Percentiles rank a stretch among this genome's conserved stretches.
Conservation (phyloP, 805 yeast species). For the Yarrowia divulgata region DNA sequence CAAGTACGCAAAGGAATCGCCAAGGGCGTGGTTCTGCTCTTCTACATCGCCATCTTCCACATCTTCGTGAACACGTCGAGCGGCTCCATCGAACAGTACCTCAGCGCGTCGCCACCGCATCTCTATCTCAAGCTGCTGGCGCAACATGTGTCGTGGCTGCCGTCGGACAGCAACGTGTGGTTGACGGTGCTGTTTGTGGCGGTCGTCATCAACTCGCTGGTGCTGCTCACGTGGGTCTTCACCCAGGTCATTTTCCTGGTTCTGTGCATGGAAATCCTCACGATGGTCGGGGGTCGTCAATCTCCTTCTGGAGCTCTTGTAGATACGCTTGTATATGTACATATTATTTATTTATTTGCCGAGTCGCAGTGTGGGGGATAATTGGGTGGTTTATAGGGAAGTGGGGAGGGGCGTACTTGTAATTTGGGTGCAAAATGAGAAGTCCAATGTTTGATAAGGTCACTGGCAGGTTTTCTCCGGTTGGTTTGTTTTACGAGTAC, state of each 20-base stretch:
- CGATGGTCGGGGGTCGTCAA: slow-evolving; percentile 13
- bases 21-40: slow-evolving; percentile 28
- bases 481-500: too few relatives aligned
- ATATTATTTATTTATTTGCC: slow-evolving; percentile 34
- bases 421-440: too few relatives aligned
- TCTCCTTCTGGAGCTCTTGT: slow-evolving; percentile 3
- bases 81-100: slow-evolving; percentile 24
- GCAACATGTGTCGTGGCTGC: slow-evolving; percentile 17
- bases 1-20: slow-evolving; percentile 20
- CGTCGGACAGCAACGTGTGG: slow-evolving; percentile 6
- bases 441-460: too few relatives aligned
- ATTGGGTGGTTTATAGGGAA: too few relatives aligned
- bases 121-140: slow-evolving; percentile 13
- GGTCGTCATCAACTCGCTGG: slow-evolving; percentile 9
- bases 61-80: slow-evolving; percentile 27
- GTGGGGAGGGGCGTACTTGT: too few relatives aligned
- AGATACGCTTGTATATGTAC: not conserved
- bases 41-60: slow-evolving; percentile 32
- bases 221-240: slow-evolving; percentile 33
- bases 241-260: slow-evolving; percentile 34
- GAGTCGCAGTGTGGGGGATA: not conserved
- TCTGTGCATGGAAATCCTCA: slow-evolving; percentile 34
- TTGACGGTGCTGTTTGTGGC: slow-evolving; percentile 14
- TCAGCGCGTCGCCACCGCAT: slow-evolving; percentile 15
- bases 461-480: too few relatives aligned